Conservation (phyloP, 148 eudicot genomes). For the Diospyros lotus region DNA sequence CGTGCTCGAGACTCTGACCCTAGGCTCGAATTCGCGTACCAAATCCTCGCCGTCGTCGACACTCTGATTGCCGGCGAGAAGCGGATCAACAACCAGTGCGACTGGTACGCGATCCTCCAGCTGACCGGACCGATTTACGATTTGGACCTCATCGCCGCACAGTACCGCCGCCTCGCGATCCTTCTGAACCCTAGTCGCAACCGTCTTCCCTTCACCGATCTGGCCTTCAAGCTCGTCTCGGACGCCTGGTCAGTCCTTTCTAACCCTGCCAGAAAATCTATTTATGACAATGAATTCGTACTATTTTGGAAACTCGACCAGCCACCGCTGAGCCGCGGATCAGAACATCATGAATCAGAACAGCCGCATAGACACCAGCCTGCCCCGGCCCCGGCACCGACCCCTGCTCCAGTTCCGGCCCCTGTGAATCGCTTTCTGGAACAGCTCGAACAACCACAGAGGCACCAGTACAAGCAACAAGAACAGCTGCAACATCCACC, state of each 20-base stretch:
- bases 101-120: constrained; percentile 76
- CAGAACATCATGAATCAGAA: background rate
- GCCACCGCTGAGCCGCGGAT: background rate
- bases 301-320: constrained; percentile 22
- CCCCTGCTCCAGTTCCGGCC: no score
- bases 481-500: no score
- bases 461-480: no score
- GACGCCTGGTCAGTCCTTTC: constrained; percentile 81
- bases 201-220: constrained; percentile 52
- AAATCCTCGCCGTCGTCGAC: constrained; percentile 68
- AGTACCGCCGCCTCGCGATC: constrained; percentile 50
- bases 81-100: constrained; percentile 40
- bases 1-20: constrained; percentile 88
- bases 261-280: constrained; percentile 51
- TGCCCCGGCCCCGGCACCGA: no score
- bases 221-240: constrained; percentile 53
- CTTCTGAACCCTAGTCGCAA: constrained; percentile 56
- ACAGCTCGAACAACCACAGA: no score
- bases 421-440: no score
- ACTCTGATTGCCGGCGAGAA: constrained; percentile 68
- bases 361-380: no score
- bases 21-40: constrained; percentile 50
- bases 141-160: constrained; percentile 43
- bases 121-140: constrained; percentile 43
- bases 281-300: constrained; percentile 48